phyloP scores from a whole-genome alignment of 1,284 basidiomycete genomes.

The Cryptococcus jaspeensis region DNA sequence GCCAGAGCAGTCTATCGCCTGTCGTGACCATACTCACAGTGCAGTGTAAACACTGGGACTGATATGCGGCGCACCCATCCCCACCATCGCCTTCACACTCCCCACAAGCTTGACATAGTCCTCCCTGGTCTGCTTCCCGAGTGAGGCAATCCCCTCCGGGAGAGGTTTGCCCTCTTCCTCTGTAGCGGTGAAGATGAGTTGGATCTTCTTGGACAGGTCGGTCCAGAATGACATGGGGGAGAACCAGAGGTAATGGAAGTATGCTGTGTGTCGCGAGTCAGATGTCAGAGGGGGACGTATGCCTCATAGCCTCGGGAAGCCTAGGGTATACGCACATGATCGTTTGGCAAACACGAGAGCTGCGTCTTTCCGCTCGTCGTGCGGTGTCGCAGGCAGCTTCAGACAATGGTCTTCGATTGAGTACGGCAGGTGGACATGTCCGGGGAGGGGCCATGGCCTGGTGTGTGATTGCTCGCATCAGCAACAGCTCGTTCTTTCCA shows the following conservation, averaged over 20 bases:
- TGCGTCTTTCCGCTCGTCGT: slow-evolving; percentile 27
- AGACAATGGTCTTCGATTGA: slow-evolving; percentile 43
- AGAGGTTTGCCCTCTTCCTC: slow-evolving; percentile 28
- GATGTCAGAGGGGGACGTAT: too few relatives aligned
- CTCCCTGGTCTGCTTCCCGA: slow-evolving; percentile 25
- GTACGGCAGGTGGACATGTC: slow-evolving; percentile 43
- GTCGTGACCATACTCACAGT: too few relatives aligned
- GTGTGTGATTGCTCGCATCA: slow-evolving; percentile 16
- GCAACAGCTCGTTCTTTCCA: too few relatives aligned
- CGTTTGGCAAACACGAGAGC: slow-evolving; percentile 46
- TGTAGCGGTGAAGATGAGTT: slow-evolving; percentile 33
- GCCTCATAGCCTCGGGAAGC: too few relatives aligned
- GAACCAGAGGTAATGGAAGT: slow-evolving; percentile 24
- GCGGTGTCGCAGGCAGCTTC: slow-evolving; percentile 22
- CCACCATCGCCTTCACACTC: slow-evolving; percentile 37
- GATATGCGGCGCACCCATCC: slow-evolving; percentile 41
- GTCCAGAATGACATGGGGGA: slow-evolving; percentile 29
- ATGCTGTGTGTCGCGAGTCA: slow-evolving; percentile 20
- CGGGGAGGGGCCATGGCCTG: too few relatives aligned
- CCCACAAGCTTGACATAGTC: slow-evolving; percentile 39
- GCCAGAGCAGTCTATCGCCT: too few relatives aligned
- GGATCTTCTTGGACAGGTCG: slow-evolving; percentile 19
- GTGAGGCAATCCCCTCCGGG: slow-evolving; percentile 33
- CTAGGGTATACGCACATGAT: slow-evolving; percentile 24
- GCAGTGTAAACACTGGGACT: slow-evolving; percentile 44